These are phyloP conservation scores for Fusarium drepaniforme DNA, from an alignment of 2,329 filamentous ascomycete genomes.

Conservation along the genomic window DNA sequence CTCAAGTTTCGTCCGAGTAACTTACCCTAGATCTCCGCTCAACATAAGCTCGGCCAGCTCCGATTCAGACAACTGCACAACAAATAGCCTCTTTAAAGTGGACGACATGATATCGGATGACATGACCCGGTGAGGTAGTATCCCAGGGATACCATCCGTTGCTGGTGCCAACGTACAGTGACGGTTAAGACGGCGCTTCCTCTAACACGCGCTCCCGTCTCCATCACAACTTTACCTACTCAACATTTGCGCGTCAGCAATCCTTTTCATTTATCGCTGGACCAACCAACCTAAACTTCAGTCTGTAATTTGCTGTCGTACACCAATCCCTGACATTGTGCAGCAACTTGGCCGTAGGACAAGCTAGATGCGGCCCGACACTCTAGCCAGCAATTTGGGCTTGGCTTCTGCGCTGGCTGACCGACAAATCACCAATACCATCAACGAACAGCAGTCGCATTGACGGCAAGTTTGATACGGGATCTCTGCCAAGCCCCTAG, in stretches of 20 bases:
- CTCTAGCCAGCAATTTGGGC: neutral
- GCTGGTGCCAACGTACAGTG: neutral
- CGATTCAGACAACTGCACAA: neutral
- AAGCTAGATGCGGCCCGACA: neutral
- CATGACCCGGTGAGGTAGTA: neutral
- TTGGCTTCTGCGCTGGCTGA: neutral
- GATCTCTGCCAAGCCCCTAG: neutral
- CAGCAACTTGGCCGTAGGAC: neutral
- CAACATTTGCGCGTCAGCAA: neutral
- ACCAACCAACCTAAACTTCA: neutral
- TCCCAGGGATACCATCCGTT: neutral
- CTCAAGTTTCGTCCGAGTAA: neutral
- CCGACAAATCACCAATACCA: neutral
- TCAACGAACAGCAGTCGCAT: neutral
- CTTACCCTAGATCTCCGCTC: neutral
- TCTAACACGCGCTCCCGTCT: neutral
- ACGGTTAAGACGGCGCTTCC: neutral
- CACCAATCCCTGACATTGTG: conserved; percentile 17
- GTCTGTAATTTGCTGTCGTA: conserved; percentile 1
- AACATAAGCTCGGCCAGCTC: neutral
- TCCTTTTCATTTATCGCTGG: neutral
- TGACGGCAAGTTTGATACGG: neutral
- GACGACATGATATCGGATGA: neutral
- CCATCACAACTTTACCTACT: neutral
- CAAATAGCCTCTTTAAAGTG: neutral